These are phyloP conservation scores for Fusarium odoratissimum DNA, from an alignment of 2,329 filamentous ascomycete genomes.

Conservation along the genomic window DNA sequence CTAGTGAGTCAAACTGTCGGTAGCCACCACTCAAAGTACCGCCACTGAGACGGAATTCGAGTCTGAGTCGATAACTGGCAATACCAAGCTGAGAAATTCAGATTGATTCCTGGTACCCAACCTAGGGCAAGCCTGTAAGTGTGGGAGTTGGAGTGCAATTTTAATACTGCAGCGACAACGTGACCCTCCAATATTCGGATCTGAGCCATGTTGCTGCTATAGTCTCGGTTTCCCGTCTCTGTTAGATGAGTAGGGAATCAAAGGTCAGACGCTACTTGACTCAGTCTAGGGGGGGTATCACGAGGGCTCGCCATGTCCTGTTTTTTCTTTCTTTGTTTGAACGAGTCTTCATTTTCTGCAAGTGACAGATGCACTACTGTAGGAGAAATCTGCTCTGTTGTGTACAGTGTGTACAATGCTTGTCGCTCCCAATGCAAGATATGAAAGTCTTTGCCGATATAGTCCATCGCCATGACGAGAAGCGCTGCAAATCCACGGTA, in stretches of 20 bases:
- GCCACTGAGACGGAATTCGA: slow-evolving; percentile 22
- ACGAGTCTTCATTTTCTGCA: slow-evolving; percentile 8
- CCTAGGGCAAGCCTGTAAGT: neutral
- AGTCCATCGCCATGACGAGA: slow-evolving; percentile 15
- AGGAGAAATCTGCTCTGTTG: neutral
- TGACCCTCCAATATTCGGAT: slow-evolving; percentile 38
- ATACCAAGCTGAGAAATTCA: slow-evolving; percentile 3
- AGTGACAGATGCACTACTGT: neutral
- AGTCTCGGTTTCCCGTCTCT: slow-evolving; percentile 34
- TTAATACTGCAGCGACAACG: slow-evolving; percentile 40
- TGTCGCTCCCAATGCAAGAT: slow-evolving; percentile 2
- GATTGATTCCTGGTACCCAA: neutral
- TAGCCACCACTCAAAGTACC: slow-evolving; percentile 30
- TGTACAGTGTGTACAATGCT: slow-evolving; percentile 3
- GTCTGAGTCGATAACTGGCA: neutral
- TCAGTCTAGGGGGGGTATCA: slow-evolving; percentile 34
- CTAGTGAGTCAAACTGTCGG: slow-evolving; percentile 16
- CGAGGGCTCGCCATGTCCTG: slow-evolving; percentile 13
- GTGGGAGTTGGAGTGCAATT: slow-evolving; percentile 31
- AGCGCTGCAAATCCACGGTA: neutral
- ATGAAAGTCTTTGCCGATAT: slow-evolving; percentile 1
- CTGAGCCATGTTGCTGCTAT: slow-evolving; percentile 34
- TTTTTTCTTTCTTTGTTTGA: slow-evolving; percentile 17
- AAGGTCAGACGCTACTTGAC: slow-evolving; percentile 42
- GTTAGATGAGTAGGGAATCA: slow-evolving; percentile 38